Evolutionary conservation across 345 rosid genomes (phyloP).

Genomic region (Lepidium sativum): DNA sequence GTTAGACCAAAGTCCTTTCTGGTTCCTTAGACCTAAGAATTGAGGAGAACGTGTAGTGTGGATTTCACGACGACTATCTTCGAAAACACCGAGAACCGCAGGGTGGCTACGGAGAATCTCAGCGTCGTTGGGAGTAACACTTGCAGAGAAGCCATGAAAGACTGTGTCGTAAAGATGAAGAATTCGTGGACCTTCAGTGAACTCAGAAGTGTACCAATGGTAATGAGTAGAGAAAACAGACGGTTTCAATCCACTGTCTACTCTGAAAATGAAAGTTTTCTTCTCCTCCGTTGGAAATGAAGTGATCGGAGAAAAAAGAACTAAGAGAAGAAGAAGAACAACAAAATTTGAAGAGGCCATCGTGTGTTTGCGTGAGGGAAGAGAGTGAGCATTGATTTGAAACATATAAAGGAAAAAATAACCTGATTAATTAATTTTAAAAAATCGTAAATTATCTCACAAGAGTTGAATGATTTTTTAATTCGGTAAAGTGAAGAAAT

Average conservation of each 20-base stretch:
- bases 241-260: constrained; percentile 50
- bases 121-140: constrained; percentile 32
- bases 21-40: constrained; percentile 72
- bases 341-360: constrained; percentile 28
- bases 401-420: neutral
- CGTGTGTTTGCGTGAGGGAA: neutral
- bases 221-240: constrained; percentile 64
- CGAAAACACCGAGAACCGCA: constrained; percentile 49
- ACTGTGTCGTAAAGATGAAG: constrained; percentile 77
- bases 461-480: neutral
- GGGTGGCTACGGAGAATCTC: constrained; percentile 45
- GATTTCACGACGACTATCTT: constrained; percentile 56
- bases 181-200: constrained; percentile 48
- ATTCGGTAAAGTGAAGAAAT: neutral
- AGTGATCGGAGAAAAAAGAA: neutral
- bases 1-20: constrained; percentile 67
- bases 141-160: constrained; percentile 84
- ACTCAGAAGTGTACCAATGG: constrained; percentile 68
- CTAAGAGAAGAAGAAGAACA: constrained; percentile 11
- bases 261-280: constrained; percentile 47
- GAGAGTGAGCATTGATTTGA: constrained; percentile 6
- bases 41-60: constrained; percentile 83
- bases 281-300: constrained; percentile 22
- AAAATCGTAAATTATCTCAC: neutral
- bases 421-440: neutral